A percentile compares a stretch with the other conserved stretches of the same genome.
Conservation (phyloP, 768 basidiomycete genomes). For the Exidia glandulosa region DNA sequence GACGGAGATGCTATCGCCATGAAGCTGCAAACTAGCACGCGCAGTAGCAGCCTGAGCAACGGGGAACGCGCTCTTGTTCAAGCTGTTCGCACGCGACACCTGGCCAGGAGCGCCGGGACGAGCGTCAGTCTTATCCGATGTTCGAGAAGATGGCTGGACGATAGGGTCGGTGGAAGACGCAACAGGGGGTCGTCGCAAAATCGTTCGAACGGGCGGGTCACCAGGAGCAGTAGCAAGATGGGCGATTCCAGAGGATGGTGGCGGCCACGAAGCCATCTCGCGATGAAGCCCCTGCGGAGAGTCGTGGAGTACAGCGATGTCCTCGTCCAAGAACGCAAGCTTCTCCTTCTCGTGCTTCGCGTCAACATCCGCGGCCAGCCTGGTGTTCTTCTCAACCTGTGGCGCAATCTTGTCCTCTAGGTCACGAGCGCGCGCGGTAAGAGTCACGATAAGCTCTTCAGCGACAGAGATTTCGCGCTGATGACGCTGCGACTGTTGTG, state of each 20-base stretch:
- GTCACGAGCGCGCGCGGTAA: conserved; percentile 57
- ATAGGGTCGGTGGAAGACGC: neutral
- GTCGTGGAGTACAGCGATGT: conserved; percentile 8
- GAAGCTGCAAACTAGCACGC: conserved; percentile 1
- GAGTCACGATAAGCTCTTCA: conserved; percentile 54
- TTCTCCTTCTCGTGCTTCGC: conserved; percentile 40
- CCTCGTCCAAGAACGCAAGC: conserved; percentile 23
- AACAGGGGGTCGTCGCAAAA: neutral
- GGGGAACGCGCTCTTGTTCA: neutral
- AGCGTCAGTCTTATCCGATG: neutral
- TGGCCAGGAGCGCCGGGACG: neutral
- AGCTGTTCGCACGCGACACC: neutral
- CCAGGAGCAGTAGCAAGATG: neutral
- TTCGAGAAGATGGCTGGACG: neutral
- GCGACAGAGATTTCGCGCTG: conserved; percentile 49
- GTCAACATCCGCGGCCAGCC: conserved; percentile 49
- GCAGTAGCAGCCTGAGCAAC: neutral
- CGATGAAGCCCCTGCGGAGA: conserved; percentile 9
- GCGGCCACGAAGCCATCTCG: conserved; percentile 16
- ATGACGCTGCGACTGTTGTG: conserved; percentile 40
- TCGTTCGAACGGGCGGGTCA: neutral
- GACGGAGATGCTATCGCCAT: neutral
- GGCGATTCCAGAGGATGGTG: conserved; percentile 3
- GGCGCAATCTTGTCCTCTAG: conserved; percentile 60
- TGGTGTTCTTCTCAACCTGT: conserved; percentile 35